Evolutionary conservation across 2,329 filamentous ascomycete species (phyloP), one percentile per base, ranked within the genome.

Genomic region (Aspergillus fructus): DNA sequence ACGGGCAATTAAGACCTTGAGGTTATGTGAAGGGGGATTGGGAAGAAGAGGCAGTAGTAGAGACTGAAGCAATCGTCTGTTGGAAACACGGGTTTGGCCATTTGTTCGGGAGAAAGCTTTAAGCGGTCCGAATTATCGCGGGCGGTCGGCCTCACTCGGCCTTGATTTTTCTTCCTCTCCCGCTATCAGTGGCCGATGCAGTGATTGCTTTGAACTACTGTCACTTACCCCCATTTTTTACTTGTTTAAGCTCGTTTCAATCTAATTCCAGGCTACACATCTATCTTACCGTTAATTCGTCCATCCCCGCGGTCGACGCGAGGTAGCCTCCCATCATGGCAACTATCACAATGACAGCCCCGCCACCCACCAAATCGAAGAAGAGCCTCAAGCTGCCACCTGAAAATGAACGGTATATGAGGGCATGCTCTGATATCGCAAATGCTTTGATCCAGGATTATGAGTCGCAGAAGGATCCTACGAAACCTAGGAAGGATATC

Each of bases 401-500:
- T 24, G 94, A 99, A 77, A 96, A 93, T 76, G 94, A 99, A 78
- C 88, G 94, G 52, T 97, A 90, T 74, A 85, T 97, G 75, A 86
- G 92, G 74, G 94, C 92, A 67, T 99, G 96, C 76, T 93, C 93
- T 61, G 96, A 99, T 68, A 93, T 99, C 69, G 93, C 93, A 52
- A 96, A 91, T 71, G 89, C 89, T 53, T 84, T 99, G 48, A 96
- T 99, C 67, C 91, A 97, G 71, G 93, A 97, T 70, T 91, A 96
- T 72, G 93, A 97, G 75, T 83, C 89, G 27, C 84, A 88, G 64
- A 87, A 87, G 65, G 88, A 96, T 71, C 83, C 85, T 50, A 87
- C 85, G 47, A 87, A 86, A 60, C 84, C 89, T 0, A 87, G 86
- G 70, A 91, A 88, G 73, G 93, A 99, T 74, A 84, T 97, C 76